phyloP scores from a whole-genome alignment of 2,329 filamentous ascomycete species.

The Diaporthe citri region DNA sequence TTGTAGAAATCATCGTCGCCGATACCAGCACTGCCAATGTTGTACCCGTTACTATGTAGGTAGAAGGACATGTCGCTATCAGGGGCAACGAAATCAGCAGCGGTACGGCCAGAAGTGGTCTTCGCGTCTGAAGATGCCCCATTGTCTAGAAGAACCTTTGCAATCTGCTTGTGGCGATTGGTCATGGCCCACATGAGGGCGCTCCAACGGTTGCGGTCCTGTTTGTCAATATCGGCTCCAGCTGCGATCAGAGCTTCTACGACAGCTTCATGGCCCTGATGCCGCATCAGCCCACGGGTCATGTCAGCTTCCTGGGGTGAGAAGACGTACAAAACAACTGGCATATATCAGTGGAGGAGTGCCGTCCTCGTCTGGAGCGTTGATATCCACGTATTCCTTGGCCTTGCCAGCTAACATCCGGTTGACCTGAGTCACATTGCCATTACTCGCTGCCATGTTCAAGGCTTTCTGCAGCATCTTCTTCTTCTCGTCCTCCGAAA shows the following conservation, averaged over 20 bases:
- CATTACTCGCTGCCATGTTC: conserved; percentile 97
- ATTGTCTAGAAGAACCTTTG: conserved; percentile 91
- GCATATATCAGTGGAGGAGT: conserved; percentile 98
- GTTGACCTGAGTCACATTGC: conserved; percentile 84
- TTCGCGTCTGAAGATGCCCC: conserved; percentile 96
- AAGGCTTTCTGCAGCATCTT: conserved; percentile 87
- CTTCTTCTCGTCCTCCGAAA: conserved; percentile 82
- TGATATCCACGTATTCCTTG: conserved; percentile 83
- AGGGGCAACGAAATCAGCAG: conserved; percentile 94
- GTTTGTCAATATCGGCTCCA: conserved; percentile 89
- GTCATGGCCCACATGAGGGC: conserved; percentile 99
- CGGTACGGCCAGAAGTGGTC: conserved; percentile 92
- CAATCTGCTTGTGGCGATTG: conserved; percentile 95
- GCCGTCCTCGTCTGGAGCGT: conserved; percentile 91
- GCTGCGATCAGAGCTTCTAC: conserved; percentile 87
- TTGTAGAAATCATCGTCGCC: conserved; percentile 90
- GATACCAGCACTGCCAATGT: conserved; percentile 83
- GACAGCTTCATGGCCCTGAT: conserved; percentile 86
- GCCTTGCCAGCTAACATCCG: conserved; percentile 81
- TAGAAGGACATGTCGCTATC: conserved; percentile 98
- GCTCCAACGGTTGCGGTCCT: conserved; percentile 97
- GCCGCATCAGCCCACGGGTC: conserved; percentile 41
- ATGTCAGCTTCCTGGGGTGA: conserved; percentile 34
- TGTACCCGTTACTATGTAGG: conserved; percentile 93
- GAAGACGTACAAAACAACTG: conserved; percentile 86